Base-by-base conservation (phyloP, 805 yeast genomes). In the Saccharomyces mikatae region DNA sequence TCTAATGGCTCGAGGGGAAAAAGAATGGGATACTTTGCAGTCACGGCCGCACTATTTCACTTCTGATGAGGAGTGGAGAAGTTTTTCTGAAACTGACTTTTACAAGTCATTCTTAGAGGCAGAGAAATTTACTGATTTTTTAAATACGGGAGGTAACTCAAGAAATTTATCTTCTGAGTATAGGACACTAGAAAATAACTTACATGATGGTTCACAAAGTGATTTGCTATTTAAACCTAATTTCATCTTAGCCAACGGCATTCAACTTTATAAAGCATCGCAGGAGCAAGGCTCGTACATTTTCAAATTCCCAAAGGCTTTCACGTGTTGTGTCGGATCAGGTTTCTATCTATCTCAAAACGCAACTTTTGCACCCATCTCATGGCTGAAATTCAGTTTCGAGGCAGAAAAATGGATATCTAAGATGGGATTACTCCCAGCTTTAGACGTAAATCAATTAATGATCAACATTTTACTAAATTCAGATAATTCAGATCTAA, bases 251-350 rank as follows among this genome's bases (percentile, higher is more conserved):
- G 68, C 71, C 22, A 60, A 75, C 31, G 84, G 83, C 0, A 82
- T 86, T 21, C 69, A 64, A 4, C 78, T 73, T 27, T 70, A 74
- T 47, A 75, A 78, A 5, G 69, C 79, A 0, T 64, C 75, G n/a
- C 91, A 86, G 63, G 73, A 72, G 41, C 82, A 84, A 0, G 87
- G 88, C 0, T 87, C 86, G 36, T 74, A 76, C 53, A 69, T 86
- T 5, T 71, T 84, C 55, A 81, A 77, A 54, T 82, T 71, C 58
- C 89, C 91, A 0, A 74, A 75, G 53, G 62, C 80, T 0, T 84
- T 80, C 62, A 71, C 84, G 0, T 66, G 81, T 13, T 69, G 66
- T 4, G 63, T 83, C 2, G 80, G 84, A 0, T 64, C 80, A 14
- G 90, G 89, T 0, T 74, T 81, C 51, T 76, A 76, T 46, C 65